Base-by-base conservation (phyloP, 345 rosid genomes). In the Bruguiera gymnorhiza region DNA sequence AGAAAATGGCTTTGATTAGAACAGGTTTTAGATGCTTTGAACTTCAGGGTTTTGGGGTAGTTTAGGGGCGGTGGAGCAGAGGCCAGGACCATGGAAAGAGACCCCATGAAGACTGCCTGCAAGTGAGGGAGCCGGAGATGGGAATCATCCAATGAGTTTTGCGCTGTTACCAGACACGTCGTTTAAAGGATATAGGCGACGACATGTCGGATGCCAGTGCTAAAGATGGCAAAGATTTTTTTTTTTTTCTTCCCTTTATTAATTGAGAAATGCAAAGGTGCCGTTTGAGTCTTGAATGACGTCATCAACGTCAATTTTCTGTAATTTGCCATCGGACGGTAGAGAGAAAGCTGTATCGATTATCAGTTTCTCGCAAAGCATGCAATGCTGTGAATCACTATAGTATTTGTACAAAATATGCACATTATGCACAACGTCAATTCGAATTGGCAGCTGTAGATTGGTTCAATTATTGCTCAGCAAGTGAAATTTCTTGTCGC, bases 401-500 rank as follows among this genome's bases (percentile, higher is more conserved):
- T 43, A 43, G 18, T 15, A 43, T 43, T 43, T 43, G 16, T 56
- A 56, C 29, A 24, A 13, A 27, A 24, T 24, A 56, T 56, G 24
- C 58, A 20, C 32, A 62, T 64, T 29, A 11, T 62, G 69, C 6
- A 62, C 66, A 27, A 43, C 67, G 19, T 54, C 9, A 9, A 23
- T 55, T 1, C 15, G 9, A 26, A 55, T 9, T 67, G 53, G 19
- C 46, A 52, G 52, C 37, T 26, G 68, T 69, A 63, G 64, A 64
- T 43, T 55, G 26, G 24, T 71, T 77, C 69, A 74, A 23, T 68
- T 52, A 19, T 39, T 37, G 70, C 48, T 75, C 36, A 64, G 77
- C 64, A 54, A 53, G 31, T 30, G 71, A 27, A 78, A 80, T 70
- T 83, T 86, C 81, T 80, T 82, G 27, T 70, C 83, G 34, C 87